Evolutionary conservation across 129 eudicot genomes (phyloP).

Genomic region (Artemisia argyi): DNA sequence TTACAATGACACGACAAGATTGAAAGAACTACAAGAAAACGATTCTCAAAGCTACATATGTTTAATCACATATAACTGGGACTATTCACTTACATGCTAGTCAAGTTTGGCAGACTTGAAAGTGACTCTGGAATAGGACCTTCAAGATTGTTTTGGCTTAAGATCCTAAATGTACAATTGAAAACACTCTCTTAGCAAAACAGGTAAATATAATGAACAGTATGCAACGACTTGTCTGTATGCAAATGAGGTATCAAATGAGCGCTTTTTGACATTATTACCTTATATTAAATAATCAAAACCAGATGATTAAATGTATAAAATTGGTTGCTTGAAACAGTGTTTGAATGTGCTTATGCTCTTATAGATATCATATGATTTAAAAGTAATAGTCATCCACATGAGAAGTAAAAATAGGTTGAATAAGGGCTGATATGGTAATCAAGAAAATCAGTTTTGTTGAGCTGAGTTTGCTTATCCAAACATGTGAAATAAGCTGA

Average conservation of each 20-base stretch:
- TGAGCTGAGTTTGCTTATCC: too few species aligned
- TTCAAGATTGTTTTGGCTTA: constrained; percentile 78
- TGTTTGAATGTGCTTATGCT: too few species aligned
- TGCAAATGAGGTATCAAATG: background rate
- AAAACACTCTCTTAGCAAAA: background rate
- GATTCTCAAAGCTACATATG: constrained; percentile 7
- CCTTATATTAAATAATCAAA: too few species aligned
- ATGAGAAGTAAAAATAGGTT: too few species aligned
- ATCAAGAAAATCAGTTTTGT: too few species aligned
- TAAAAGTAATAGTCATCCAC: too few species aligned
- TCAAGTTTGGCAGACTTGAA: constrained; percentile 66
- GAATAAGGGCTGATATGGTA: too few species aligned
- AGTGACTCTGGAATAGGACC: constrained; percentile 86
- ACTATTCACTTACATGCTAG: constrained; percentile 58
- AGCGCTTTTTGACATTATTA: too few species aligned
- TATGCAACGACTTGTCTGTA: background rate
- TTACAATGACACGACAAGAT: constrained; percentile 16
- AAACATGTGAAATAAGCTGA: too few species aligned
- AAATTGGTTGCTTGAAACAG: too few species aligned
- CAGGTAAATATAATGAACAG: background rate
- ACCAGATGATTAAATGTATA: too few species aligned
- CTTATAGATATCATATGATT: too few species aligned
- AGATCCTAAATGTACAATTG: constrained; percentile 50
- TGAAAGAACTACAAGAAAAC: constrained; percentile 9
- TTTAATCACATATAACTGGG: background rate